A percentile compares a stretch with the other conserved stretches of the same genome.
These are phyloP conservation scores for Taphrina deformans DNA, from an alignment of 1,139 yeast species.

Conservation along the genomic window DNA sequence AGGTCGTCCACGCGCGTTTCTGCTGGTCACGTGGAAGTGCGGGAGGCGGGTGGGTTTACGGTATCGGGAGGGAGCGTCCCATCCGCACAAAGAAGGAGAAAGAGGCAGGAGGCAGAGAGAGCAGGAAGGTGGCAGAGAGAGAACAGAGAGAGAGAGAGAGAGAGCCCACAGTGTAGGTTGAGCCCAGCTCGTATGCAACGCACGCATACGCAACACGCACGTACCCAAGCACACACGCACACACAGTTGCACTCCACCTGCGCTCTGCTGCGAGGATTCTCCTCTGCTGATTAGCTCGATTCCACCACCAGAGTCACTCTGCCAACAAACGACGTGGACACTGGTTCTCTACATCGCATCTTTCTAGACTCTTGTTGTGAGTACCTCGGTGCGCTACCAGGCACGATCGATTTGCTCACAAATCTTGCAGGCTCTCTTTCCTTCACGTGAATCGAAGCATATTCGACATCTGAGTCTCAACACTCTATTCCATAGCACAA, in stretches of 20 bases:
- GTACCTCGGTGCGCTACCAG: not conserved
- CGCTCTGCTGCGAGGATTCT: not conserved
- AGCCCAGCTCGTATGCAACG: too few relatives aligned
- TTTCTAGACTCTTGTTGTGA: not conserved
- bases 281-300: not conserved
- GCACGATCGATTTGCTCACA: not conserved
- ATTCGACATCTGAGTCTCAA: not conserved
- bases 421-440: not conserved
- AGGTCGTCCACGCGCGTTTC: too few relatives aligned
- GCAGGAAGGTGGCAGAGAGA: not conserved
- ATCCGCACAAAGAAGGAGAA: too few relatives aligned
- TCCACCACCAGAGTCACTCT: not conserved
- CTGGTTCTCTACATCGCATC: not conserved
- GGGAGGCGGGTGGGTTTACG: too few relatives aligned
- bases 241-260: slow-evolving; percentile 4
- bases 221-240: not conserved
- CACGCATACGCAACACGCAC: not conserved
- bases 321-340: not conserved
- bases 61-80: too few relatives aligned
- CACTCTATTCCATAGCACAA: not conserved
- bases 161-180: too few relatives aligned
- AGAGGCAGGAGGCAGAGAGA: too few relatives aligned
- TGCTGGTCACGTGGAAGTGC: too few relatives aligned
- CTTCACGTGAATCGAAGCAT: not conserved
- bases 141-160: too few relatives aligned